Evolutionary conservation across 805 yeast species (phyloP).

Genomic region (Metschnikowia santaceciliae): DNA sequence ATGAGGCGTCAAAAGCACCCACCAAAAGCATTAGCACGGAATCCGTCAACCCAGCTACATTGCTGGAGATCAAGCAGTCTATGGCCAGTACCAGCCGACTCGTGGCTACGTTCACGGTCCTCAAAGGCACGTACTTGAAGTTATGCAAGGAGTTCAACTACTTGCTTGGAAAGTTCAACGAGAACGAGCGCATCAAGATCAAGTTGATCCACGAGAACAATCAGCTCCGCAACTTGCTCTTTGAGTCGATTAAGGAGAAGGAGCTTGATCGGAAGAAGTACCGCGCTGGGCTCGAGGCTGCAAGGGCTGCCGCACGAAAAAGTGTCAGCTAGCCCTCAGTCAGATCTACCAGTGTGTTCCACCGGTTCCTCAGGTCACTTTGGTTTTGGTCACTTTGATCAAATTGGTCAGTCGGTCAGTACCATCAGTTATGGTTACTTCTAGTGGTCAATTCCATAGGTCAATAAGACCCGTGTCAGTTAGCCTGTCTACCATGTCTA

Average conservation of each 20-base stretch:
- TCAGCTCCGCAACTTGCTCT: conserved; percentile 27
- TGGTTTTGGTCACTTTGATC: no score
- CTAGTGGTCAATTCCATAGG: not conserved
- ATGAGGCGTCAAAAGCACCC: not conserved
- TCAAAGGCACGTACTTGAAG: conserved; percentile 33
- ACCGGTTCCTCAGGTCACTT: no score
- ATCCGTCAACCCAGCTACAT: conserved; percentile 13
- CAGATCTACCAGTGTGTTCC: no score
- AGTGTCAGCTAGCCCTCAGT: not conserved
- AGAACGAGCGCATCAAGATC: conserved; percentile 32
- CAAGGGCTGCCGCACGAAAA: not conserved
- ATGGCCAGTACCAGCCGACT: conserved; percentile 26
- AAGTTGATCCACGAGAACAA: conserved; percentile 35
- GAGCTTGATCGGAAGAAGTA: conserved; percentile 19
- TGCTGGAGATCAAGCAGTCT: conserved; percentile 19
- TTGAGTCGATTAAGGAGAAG: conserved; percentile 27
- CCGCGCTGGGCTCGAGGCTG: conserved; percentile 11
- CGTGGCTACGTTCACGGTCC: conserved; percentile 29
- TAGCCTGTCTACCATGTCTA: no score
- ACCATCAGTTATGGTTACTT: no score
- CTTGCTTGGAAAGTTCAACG: conserved; percentile 32
- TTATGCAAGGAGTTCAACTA: conserved; percentile 38
- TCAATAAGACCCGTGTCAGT: no score
- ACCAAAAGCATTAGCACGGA: not conserved
- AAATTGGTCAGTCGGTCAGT: no score